Evolutionary conservation across 2,329 filamentous ascomycete species (phyloP).

Genomic region (Aspergillus caelatus): DNA sequence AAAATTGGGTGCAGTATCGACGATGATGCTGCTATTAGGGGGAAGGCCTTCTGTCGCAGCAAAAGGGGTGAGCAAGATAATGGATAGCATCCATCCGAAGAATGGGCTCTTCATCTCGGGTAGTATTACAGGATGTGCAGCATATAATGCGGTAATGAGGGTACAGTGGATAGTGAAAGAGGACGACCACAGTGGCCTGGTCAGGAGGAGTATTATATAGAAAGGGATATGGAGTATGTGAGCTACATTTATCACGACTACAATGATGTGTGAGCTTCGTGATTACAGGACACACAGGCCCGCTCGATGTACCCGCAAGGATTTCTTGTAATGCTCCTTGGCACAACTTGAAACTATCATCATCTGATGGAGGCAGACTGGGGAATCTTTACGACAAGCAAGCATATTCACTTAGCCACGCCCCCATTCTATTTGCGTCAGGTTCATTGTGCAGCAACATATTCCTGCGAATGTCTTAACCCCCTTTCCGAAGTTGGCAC

Average conservation of each 20-base stretch:
- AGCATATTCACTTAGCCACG: neutral
- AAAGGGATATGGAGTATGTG: neutral
- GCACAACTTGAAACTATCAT: neutral
- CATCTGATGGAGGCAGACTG: neutral
- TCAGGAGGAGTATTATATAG: neutral
- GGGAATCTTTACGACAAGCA: neutral
- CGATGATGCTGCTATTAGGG: neutral
- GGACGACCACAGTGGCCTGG: neutral
- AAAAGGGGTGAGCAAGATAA: neutral
- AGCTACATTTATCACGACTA: neutral
- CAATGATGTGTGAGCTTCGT: neutral
- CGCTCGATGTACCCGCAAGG: neutral
- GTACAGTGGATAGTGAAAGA: neutral
- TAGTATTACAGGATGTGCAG: neutral
- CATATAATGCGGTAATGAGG: neutral
- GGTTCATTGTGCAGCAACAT: too few species aligned
- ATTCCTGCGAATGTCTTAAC: too few species aligned
- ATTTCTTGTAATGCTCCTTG: neutral
- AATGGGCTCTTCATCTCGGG: neutral
- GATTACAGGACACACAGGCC: neutral
- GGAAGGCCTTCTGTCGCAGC: neutral
- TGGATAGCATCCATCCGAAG: neutral
- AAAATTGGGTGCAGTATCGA: neutral
- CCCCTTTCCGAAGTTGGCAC: neutral
- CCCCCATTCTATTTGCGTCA: too few species aligned